These are phyloP conservation scores for Gymnopilus junonius DNA, from an alignment of 768 basidiomycete species.

Conservation along the genomic window DNA sequence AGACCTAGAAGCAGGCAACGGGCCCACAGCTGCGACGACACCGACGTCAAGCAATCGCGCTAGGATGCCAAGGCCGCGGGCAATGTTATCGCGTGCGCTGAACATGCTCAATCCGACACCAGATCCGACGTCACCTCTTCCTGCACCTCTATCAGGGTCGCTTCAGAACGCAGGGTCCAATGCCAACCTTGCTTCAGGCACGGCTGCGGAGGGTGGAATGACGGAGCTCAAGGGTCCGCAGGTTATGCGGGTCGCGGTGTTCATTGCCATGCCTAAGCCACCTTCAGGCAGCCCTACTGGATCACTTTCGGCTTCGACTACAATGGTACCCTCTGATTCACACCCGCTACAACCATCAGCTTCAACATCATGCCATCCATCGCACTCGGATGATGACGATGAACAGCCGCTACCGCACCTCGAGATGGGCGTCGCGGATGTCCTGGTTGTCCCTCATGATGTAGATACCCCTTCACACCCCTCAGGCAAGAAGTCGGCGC, in stretches of 20 bases:
- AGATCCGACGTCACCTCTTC: conserved; percentile 19
- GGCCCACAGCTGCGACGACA: background rate
- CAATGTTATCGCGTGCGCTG: conserved; percentile 16
- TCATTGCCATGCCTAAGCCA: conserved; percentile 38
- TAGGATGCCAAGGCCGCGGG: conserved; percentile 6
- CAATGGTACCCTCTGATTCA: background rate
- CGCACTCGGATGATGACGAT: conserved; percentile 10
- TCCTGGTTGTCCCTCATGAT: conserved; percentile 19
- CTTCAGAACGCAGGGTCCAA: conserved; percentile 6
- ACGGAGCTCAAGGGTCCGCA: conserved; percentile 16
- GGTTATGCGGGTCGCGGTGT: conserved; percentile 32
- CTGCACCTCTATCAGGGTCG: conserved; percentile 10
- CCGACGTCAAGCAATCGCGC: background rate
- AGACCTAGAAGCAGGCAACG: background rate
- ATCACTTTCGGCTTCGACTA: background rate
- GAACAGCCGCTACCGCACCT: conserved; percentile 32
- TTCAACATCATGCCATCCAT: background rate
- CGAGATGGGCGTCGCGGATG: conserved; percentile 37
- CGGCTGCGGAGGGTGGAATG: conserved; percentile 4
- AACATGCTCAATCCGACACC: conserved; percentile 25
- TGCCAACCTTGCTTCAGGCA: conserved; percentile 1
- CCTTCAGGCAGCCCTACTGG: background rate
- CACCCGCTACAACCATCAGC: background rate
- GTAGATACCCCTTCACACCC: background rate
- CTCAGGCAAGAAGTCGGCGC: background rate